Conservation (phyloP, 1,284 basidiomycete genomes). For the Microbotryomycetes sp. region DNA sequence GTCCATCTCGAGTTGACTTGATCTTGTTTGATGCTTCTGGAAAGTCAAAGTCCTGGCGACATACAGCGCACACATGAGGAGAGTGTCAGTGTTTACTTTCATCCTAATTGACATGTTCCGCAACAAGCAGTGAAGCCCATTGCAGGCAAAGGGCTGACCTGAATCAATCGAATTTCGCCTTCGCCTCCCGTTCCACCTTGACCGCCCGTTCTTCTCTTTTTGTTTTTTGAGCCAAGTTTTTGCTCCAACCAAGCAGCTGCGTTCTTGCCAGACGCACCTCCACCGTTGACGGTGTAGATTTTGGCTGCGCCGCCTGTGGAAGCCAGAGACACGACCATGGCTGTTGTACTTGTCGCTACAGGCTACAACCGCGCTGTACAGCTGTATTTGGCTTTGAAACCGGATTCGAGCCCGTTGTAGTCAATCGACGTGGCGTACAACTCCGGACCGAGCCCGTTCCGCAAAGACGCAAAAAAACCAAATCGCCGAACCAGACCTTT, state of each 20-base stretch:
- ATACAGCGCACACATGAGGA: constrained; percentile 5
- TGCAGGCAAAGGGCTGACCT: constrained; percentile 23
- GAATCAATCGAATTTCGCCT: constrained; percentile 37
- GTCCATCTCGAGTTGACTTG: constrained; percentile 83
- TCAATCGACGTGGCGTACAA: no score
- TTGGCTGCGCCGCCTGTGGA: constrained; percentile 32
- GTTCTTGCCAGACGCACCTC: constrained; percentile 26
- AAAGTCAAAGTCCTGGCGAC: constrained; percentile 81
- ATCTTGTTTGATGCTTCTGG: constrained; percentile 91
- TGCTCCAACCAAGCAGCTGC: constrained; percentile 37
- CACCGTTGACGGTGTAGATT: constrained; percentile 39
- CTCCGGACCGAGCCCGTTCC: no score
- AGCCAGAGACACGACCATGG: constrained; percentile 37
- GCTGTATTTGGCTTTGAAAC: no score
- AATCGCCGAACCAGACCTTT: no score
- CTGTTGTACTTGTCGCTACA: no score
- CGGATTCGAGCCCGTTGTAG: no score
- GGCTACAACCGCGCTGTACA: no score
- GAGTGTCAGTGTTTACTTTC: no score
- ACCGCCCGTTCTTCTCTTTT: constrained; percentile 30
- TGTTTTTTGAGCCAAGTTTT: constrained; percentile 28
- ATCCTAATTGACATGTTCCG: background rate
- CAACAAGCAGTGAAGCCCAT: background rate
- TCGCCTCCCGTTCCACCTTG: constrained; percentile 34
- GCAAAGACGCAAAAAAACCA: no score